Evolutionary conservation across 2,329 filamentous ascomycete species (phyloP).

Genomic region (Xylariomycetidae sp.): DNA sequence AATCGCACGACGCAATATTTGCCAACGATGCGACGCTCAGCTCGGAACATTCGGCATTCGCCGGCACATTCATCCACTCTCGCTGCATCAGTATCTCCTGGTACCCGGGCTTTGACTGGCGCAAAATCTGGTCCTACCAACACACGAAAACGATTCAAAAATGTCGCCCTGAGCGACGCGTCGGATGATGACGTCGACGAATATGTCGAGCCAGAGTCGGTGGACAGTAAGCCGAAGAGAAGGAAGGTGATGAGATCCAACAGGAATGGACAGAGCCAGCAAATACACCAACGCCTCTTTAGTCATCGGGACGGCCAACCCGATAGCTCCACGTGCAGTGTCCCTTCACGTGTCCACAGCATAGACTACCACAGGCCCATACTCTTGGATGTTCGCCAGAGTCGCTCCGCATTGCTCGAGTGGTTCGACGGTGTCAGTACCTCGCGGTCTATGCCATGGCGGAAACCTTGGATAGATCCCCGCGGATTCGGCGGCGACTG

Average conservation of each 20-base stretch:
- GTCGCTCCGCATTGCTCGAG: slow-evolving; percentile 36
- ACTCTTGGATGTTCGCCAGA: slow-evolving; percentile 35
- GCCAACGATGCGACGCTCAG: no score
- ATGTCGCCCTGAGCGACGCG: slow-evolving; percentile 8
- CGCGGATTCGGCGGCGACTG: slow-evolving; percentile 1
- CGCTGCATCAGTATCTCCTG: no score
- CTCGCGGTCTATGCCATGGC: slow-evolving; percentile 53
- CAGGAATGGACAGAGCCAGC: slow-evolving; percentile 9
- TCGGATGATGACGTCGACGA: slow-evolving; percentile 15
- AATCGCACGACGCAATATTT: no score
- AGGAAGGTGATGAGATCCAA: slow-evolving; percentile 10
- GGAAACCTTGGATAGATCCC: slow-evolving; percentile 52
- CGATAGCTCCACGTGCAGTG: slow-evolving; percentile 10
- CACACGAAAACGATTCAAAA: not conserved
- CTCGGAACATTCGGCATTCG: no score
- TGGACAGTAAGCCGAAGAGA: no score
- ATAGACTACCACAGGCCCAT: slow-evolving; percentile 46
- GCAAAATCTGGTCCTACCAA: no score
- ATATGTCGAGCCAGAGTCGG: slow-evolving; percentile 5
- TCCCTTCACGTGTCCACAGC: slow-evolving; percentile 30
- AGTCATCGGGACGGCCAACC: not conserved
- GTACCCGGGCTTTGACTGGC: not conserved
- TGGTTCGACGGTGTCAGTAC: slow-evolving; percentile 49
- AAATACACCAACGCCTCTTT: slow-evolving; percentile 20
- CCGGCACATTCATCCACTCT: no score